Evolutionary conservation across 2,329 filamentous ascomycete genomes (phyloP).

Genomic region (Thelonectria discophora): DNA sequence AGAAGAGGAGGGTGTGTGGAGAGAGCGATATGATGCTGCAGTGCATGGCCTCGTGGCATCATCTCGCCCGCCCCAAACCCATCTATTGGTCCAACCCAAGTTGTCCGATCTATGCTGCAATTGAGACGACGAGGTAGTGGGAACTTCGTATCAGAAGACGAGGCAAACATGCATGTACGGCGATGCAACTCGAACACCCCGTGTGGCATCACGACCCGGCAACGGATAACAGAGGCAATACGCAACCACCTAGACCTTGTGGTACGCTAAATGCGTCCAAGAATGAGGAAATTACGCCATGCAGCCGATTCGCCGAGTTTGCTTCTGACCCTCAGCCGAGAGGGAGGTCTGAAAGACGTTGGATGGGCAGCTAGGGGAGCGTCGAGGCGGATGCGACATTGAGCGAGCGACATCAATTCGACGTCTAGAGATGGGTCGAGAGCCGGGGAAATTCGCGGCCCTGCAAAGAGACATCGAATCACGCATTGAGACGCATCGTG

Average conservation of each 20-base stretch:
- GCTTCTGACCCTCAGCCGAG: constrained; percentile 39
- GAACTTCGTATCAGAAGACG: background rate
- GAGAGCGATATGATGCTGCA: constrained; percentile 15
- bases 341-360: constrained; percentile 34
- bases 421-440: constrained; percentile 30
- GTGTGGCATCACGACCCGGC: constrained; percentile 19
- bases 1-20: constrained; percentile 8
- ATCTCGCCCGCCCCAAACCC: constrained; percentile 24
- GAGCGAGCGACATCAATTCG: constrained; percentile 30
- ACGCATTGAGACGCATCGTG: constrained; percentile 23
- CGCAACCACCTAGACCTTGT: constrained; percentile 22
- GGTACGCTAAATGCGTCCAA: constrained; percentile 31
- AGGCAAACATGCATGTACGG: constrained; percentile 1
- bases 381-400: constrained; percentile 9
- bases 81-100: constrained; percentile 17
- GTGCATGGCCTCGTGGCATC: constrained; percentile 23
- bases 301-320: constrained; percentile 41
- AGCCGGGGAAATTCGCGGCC: constrained; percentile 36
- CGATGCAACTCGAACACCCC: constrained; percentile 11
- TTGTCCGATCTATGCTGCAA: constrained; percentile 10
- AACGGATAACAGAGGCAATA: constrained; percentile 32
- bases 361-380: constrained; percentile 22
- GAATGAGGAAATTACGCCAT: constrained; percentile 43
- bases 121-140: constrained; percentile 9
- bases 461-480: background rate